Evolutionary conservation across 2,329 filamentous ascomycete genomes (phyloP).

Genomic region (Malbranchea zuffiana): DNA sequence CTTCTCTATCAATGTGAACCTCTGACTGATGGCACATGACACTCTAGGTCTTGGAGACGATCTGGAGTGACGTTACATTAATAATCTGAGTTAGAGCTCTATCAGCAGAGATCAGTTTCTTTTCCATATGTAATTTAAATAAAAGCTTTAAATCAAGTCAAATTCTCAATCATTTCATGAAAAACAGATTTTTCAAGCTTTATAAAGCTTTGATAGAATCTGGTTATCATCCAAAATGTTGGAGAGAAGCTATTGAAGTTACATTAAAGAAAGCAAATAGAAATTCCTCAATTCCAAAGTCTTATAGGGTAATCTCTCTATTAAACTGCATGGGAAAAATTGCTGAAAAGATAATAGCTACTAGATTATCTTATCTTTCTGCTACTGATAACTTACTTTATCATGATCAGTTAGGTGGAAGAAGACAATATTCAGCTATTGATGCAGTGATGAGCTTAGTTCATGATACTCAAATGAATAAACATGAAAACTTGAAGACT

Average conservation of each 20-base stretch:
- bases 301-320: slow-evolving; percentile 6
- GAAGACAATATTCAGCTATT: slow-evolving; percentile 4
- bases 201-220: slow-evolving; percentile 1
- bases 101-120: slow-evolving; percentile 3
- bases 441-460: no score
- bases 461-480: no score
- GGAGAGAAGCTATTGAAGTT: no score
- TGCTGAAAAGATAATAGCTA: no score
- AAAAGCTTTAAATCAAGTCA: slow-evolving; percentile 6
- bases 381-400: slow-evolving; percentile 3
- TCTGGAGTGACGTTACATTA: no score
- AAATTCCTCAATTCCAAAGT: not conserved
- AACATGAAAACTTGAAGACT: not conserved
- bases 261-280: slow-evolving; percentile 1
- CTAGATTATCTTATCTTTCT: no score
- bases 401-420: slow-evolving; percentile 6
- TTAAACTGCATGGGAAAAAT: slow-evolving; percentile 7
- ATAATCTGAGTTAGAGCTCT: slow-evolving; percentile 6
- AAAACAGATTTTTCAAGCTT: not conserved
- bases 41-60: no score
- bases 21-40: no score
- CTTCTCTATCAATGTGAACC: no score
- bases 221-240: slow-evolving; percentile 6
- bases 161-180: slow-evolving; percentile 7
- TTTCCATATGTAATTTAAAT: slow-evolving; percentile 9